Conservation (phyloP, 164 flowering plant genomes). For the Saururus chinensis region DNA sequence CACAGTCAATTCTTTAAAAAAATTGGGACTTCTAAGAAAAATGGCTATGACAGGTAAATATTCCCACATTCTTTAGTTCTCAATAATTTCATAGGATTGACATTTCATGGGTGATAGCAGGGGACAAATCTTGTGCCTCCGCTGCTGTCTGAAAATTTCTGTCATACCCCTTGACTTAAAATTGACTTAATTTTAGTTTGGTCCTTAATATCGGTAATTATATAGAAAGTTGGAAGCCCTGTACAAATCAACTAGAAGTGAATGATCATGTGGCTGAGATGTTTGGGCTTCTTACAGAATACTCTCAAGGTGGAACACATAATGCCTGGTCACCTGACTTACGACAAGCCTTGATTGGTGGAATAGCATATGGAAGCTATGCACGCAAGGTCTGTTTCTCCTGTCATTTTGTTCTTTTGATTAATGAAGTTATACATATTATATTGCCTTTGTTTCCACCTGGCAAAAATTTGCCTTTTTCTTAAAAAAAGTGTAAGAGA, state of each 20-base stretch:
- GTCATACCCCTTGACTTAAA: neutral
- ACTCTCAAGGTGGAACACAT: constrained; percentile 5
- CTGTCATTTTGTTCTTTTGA: neutral
- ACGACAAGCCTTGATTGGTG: constrained; percentile 39
- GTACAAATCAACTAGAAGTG: neutral
- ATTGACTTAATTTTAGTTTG: neutral
- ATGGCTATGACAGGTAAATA: constrained; percentile 17
- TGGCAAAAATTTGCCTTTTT: neutral
- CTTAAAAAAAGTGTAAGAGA: neutral
- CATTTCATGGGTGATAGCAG: too few species aligned
- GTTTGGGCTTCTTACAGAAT: constrained; percentile 10
- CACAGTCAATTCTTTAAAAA: constrained; percentile 58
- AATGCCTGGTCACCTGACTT: constrained; percentile 4
- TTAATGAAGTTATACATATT: too few species aligned
- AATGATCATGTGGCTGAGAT: constrained; percentile 1
- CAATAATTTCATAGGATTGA: too few species aligned
- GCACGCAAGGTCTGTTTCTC: constrained; percentile 60
- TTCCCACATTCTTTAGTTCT: neutral
- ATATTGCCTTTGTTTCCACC: too few species aligned
- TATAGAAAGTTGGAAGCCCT: neutral
- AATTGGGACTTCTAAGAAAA: constrained; percentile 44
- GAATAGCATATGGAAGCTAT: constrained; percentile 84
- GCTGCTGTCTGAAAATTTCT: neutral
- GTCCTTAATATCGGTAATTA: neutral
- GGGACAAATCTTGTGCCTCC: too few species aligned